Base-by-base conservation (phyloP, 306 rosid species). In the Pueraria montana region DNA sequence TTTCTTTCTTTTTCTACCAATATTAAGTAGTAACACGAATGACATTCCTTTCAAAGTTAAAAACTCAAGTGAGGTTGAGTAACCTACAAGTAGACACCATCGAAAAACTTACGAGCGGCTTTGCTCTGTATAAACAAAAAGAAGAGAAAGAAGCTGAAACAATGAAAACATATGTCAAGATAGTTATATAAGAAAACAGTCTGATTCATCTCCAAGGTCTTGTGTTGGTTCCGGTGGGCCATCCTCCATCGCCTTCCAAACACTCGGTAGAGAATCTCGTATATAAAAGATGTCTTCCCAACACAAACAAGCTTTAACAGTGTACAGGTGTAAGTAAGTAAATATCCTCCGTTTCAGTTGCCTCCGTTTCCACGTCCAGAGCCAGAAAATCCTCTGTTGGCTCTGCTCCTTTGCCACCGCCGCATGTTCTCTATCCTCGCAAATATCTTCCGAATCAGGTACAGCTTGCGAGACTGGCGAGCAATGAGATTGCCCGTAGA, bases 401-500 rank as follows among this genome's bases (percentile, higher is more conserved):
- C 89, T 45, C 87, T 87, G 10, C 94, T 89, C 68, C 84, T 88
- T 78, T 67, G 90, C 95, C 91, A 83, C 65, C 87, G 86, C 76
- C 87, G 40, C 4, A 72, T 55, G 69, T 95, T 85, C 70, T 87
- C 89, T 36, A 83, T 65, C 85, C 89, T 87, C 0, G 83, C 86
- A 49, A 87, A 93, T 11, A 88, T 87, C 83, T 84, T 88, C 12
- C 91, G 75, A 53, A 95, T 87, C 68, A 74, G 90, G 46, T 72
- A n/a, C 0, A 95, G 87, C 70, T 86, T 93, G 73, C 83, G 91
- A 56, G 97, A 88, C 46, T 95, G 97, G 16, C 86, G 91, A 59
- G 97, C 85, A 36, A 95, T 95, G 23, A 91, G 55, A 68, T 89
- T 89, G 6, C 92, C 97, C 1, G 97, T 95, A 16, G 97, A 91